Conservation (phyloP, 2,329 filamentous ascomycete species). For the Corynespora cassiicola region DNA sequence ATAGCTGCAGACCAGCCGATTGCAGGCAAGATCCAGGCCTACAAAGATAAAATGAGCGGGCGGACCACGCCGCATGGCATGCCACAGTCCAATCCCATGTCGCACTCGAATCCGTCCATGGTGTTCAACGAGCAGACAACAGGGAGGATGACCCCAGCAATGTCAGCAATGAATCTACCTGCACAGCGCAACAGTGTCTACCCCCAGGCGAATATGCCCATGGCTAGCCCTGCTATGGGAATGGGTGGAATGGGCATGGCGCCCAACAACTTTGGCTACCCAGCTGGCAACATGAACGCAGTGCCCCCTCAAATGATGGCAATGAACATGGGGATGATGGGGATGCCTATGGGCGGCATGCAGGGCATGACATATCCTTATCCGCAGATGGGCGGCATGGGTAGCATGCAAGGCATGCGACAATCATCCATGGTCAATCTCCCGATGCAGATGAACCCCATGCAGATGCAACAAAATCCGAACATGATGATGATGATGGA, state of each 20-base stretch:
- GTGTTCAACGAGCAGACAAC: constrained; percentile 19
- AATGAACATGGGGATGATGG: constrained; percentile 17
- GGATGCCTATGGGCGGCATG: constrained; percentile 10
- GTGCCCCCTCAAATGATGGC: constrained; percentile 18
- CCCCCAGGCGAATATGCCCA: constrained; percentile 22
- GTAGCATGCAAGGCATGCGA: constrained; percentile 18
- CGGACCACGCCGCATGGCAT: constrained; percentile 10
- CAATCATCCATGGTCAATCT: constrained; percentile 21
- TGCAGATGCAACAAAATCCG: constrained; percentile 24
- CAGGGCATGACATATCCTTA: constrained; percentile 13
- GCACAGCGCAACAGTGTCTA: constrained; percentile 20
- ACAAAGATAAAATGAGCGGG: constrained; percentile 40
- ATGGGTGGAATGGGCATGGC: constrained; percentile 27
- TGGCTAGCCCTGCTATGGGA: constrained; percentile 10
- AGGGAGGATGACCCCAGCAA: constrained; percentile 13
- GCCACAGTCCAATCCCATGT: constrained; percentile 8
- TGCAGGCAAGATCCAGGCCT: constrained; percentile 44
- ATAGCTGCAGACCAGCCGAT: constrained; percentile 35
- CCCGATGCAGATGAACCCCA: constrained; percentile 21
- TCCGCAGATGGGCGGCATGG: constrained; percentile 19
- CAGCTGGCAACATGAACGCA: too few relatives aligned
- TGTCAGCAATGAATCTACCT: constrained; percentile 18
- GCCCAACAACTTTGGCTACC: constrained; percentile 11
- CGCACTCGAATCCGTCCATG: constrained; percentile 14
- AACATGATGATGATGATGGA: constrained; percentile 31